Evolutionary conservation across 2,329 filamentous ascomycete genomes (phyloP).

Genomic region (Aureobasidium uvarum): DNA sequence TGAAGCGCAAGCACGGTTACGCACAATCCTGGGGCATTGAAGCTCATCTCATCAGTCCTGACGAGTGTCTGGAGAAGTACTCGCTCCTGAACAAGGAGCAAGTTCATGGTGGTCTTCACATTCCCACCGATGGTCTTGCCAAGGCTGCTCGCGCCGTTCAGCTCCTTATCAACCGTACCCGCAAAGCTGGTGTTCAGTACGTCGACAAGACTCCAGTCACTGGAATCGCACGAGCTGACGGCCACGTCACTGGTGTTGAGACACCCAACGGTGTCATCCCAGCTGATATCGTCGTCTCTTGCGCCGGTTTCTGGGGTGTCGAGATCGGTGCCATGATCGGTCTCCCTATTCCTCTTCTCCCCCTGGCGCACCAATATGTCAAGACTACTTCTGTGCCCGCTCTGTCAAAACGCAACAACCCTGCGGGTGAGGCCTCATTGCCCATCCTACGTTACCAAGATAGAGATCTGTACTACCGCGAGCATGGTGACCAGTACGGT

Average conservation of each 20-base stretch:
- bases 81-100: conserved; percentile 55
- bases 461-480: conserved; percentile 63
- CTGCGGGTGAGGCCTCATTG: conserved; percentile 52
- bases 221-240: conserved; percentile 52
- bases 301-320: conserved; percentile 65
- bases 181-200: conserved; percentile 58
- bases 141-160: conserved; percentile 62
- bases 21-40: conserved; percentile 62
- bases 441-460: conserved; percentile 64
- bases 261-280: conserved; percentile 52
- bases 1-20: conserved; percentile 62
- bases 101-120: conserved; percentile 59
- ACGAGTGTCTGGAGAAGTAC: conserved; percentile 56
- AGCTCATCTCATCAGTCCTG: conserved; percentile 51
- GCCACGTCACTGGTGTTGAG: conserved; percentile 56
- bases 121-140: conserved; percentile 61
- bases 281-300: conserved; percentile 62
- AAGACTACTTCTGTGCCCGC: conserved; percentile 58
- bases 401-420: conserved; percentile 44
- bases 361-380: conserved; percentile 63
- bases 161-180: conserved; percentile 58
- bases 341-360: conserved; percentile 57
- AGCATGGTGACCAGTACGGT: conserved; percentile 61
- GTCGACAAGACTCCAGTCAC: conserved; percentile 58
- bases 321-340: conserved; percentile 63